Evolutionary conservation across 2,329 filamentous ascomycete species (phyloP).

Genomic region (Colletotrichum lini): DNA sequence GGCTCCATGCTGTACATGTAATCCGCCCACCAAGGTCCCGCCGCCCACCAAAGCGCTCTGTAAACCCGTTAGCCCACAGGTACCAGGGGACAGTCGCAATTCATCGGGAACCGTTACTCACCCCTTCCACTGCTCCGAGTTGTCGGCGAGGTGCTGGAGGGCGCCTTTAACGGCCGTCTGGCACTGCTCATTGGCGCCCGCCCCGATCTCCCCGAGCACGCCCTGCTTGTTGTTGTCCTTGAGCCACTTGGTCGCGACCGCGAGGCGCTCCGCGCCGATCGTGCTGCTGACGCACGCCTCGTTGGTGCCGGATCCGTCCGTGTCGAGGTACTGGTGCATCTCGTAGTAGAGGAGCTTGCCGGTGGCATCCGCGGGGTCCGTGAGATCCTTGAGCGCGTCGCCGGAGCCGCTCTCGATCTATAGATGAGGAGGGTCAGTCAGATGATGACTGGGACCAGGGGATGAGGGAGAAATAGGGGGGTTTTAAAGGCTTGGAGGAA

Average conservation of each 20-base stretch:
- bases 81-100: not conserved
- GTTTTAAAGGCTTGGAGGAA: not conserved
- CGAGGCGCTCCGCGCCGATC: conserved; percentile 60
- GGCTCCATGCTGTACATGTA: conserved; percentile 59
- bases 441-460: too few relatives aligned
- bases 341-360: conserved; percentile 60
- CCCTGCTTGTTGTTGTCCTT: conserved; percentile 63
- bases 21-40: conserved; percentile 67
- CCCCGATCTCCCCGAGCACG: conserved; percentile 66
- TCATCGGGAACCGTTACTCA: not conserved
- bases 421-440: not conserved
- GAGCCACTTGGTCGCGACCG: conserved; percentile 64
- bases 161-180: conserved; percentile 62
- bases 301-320: conserved; percentile 62
- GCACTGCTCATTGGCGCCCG: conserved; percentile 62
- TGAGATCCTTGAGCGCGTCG: conserved; percentile 55
- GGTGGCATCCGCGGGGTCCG: conserved; percentile 59
- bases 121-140: conserved; percentile 67
- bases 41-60: conserved; percentile 64
- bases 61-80: not conserved
- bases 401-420: conserved; percentile 52
- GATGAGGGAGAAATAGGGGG: too few relatives aligned
- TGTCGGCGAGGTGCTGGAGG: conserved; percentile 63
- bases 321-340: conserved; percentile 69
- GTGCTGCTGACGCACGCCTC: conserved; percentile 58